A percentile compares a stretch with the other conserved stretches of the same genome.
Conservation (phyloP, 148 eudicot species). For the Pouteria glomerata region DNA sequence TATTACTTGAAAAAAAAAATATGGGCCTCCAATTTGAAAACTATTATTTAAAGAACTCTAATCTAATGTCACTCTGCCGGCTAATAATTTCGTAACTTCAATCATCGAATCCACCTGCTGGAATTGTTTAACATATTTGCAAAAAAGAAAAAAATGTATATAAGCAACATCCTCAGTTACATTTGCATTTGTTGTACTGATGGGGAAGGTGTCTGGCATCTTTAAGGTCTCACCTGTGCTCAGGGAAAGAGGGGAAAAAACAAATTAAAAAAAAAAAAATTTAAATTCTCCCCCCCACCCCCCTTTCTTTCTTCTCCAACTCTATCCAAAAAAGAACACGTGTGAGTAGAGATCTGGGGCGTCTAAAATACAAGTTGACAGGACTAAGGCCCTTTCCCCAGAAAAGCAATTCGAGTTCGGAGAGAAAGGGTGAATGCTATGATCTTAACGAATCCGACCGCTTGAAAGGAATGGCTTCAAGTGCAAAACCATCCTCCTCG, state of each 20-base stretch:
- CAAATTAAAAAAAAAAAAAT: background rate
- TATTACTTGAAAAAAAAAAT: no score
- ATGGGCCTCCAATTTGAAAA: no score
- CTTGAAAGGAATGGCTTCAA: constrained; percentile 74
- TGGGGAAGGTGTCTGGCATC: constrained; percentile 6
- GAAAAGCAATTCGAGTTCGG: background rate
- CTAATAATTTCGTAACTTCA: no score
- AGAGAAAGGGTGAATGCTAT: constrained; percentile 11
- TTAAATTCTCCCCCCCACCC: no score
- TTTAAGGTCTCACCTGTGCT: background rate
- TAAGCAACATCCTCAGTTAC: constrained; percentile 10
- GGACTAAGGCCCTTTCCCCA: constrained; percentile 1
- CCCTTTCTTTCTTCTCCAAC: constrained; percentile 1
- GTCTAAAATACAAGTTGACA: constrained; percentile 13
- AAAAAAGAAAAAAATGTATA: background rate
- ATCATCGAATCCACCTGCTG: no score
- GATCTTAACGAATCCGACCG: constrained; percentile 56
- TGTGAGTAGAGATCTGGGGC: background rate
- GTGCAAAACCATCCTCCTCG: constrained; percentile 58
- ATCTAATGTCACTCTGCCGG: no score
- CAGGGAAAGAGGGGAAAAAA: no score
- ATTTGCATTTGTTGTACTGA: background rate
- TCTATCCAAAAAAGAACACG: background rate
- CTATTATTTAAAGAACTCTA: no score
- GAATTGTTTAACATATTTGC: no score